Conservation (phyloP, 768 basidiomycete genomes). For the Pleurotus sapidus region DNA sequence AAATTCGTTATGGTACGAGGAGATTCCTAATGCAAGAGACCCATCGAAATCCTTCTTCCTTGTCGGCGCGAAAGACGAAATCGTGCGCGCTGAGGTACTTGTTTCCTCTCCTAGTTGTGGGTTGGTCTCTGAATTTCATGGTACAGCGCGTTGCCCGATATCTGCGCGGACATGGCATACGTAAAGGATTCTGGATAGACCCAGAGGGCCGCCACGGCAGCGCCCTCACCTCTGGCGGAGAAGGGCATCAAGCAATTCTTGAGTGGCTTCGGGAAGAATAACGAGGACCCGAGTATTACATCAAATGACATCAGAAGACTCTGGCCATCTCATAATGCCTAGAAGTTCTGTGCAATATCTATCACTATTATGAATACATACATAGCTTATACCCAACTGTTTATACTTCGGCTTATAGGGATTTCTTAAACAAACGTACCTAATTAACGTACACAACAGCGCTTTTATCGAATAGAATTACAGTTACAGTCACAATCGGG, state of each 20-base stretch:
- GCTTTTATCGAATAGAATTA: not conserved
- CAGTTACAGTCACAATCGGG: not conserved
- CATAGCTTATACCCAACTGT: not conserved
- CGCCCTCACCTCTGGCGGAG: constrained; percentile 49
- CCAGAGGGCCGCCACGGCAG: constrained; percentile 62
- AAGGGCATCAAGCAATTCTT: constrained; percentile 55
- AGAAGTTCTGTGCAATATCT: constrained; percentile 1
- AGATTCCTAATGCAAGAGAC: constrained; percentile 79
- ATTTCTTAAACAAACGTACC: not conserved
- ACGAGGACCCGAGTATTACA: not conserved
- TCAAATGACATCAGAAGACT: too few relatives aligned
- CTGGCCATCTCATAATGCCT: not conserved
- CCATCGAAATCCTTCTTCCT: constrained; percentile 66
- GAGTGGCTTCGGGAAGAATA: constrained; percentile 50
- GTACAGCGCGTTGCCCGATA: constrained; percentile 69
- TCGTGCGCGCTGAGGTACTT: constrained; percentile 69
- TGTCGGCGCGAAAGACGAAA: constrained; percentile 79
- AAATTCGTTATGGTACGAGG: constrained; percentile 88
- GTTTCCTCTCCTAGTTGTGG: not conserved
- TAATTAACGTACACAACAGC: too few relatives aligned
- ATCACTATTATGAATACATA: constrained; percentile 2
- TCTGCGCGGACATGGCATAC: constrained; percentile 70
- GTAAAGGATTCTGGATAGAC: constrained; percentile 64
- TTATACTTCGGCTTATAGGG: not conserved
- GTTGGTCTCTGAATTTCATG: not conserved